Evolutionary conservation across 352 stramenopile genomes (phyloP).

Genomic region (Peronospora farinosa): DNA sequence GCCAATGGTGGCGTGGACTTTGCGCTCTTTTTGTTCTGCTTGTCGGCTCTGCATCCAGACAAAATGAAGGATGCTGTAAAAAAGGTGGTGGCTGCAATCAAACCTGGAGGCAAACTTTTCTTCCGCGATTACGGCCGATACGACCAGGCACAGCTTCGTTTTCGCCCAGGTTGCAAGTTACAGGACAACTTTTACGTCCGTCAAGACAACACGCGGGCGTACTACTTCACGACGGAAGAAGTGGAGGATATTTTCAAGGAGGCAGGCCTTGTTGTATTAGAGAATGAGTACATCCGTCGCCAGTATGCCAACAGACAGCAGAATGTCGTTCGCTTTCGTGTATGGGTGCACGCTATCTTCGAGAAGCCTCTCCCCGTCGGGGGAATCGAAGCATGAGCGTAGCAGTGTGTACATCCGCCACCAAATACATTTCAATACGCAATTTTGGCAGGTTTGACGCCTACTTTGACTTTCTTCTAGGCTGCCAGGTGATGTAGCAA

Average conservation of each 20-base stretch:
- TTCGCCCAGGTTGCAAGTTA: slow-evolving; percentile 81
- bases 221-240: slow-evolving; percentile 91
- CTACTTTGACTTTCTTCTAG: slow-evolving; percentile 3
- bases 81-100: slow-evolving; percentile 80
- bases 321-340: slow-evolving; percentile 78
- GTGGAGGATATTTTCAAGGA: slow-evolving; percentile 52
- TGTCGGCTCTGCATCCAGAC: slow-evolving; percentile 89
- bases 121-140: slow-evolving; percentile 94
- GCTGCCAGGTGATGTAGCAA: slow-evolving; percentile 43
- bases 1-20: slow-evolving; percentile 70
- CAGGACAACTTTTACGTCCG: slow-evolving; percentile 94
- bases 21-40: slow-evolving; percentile 78
- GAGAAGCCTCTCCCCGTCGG: slow-evolving; percentile 47
- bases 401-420: too few species aligned
- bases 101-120: slow-evolving; percentile 80
- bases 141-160: slow-evolving; percentile 93
- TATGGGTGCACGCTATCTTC: slow-evolving; percentile 86
- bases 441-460: neutral
- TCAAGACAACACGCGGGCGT: slow-evolving; percentile 92
- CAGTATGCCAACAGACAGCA: slow-evolving; percentile 86
- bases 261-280: slow-evolving; percentile 53
- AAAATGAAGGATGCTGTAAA: slow-evolving; percentile 82
- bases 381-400: too few species aligned
- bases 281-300: slow-evolving; percentile 84
- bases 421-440: slow-evolving; percentile 19